Evolutionary conservation across 495 filamentous ascomycete species (phyloP).

Genomic region (Podospora bellae-mahoneyi): DNA sequence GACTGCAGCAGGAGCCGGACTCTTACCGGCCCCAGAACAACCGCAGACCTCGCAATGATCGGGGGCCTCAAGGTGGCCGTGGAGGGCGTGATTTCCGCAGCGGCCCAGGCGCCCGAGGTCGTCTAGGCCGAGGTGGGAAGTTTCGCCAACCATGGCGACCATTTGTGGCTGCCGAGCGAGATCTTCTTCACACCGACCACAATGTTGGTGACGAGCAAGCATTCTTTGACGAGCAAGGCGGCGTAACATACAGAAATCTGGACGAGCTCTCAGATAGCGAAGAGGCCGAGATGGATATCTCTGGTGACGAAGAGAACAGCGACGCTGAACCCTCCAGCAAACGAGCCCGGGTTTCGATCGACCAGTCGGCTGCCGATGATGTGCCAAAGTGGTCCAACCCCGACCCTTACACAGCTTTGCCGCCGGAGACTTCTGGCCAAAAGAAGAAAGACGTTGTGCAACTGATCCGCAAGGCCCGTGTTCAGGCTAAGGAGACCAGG

Average conservation of each 20-base stretch:
- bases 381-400: constrained; percentile 87
- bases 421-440: constrained; percentile 61
- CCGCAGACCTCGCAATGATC: constrained; percentile 11
- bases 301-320: constrained; percentile 51
- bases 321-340: constrained; percentile 49
- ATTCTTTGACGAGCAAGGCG: constrained; percentile 36
- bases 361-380: constrained; percentile 38
- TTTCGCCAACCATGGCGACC: constrained; percentile 19
- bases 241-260: constrained; percentile 45
- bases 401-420: constrained; percentile 81
- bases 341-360: constrained; percentile 38
- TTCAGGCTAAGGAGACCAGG: constrained; percentile 49
- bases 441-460: constrained; percentile 82
- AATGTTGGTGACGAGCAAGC: constrained; percentile 33
- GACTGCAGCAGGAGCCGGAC: constrained; percentile 33
- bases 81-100: not conserved
- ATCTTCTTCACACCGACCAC: constrained; percentile 38
- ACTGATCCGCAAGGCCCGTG: constrained; percentile 78
- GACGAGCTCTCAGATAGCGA: constrained; percentile 70
- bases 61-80: not conserved
- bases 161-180: constrained; percentile 37
- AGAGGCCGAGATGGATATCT: constrained; percentile 66
- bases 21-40: constrained; percentile 21
- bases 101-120: not conserved
- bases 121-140: constrained; percentile 4